Conservation (phyloP, 2,329 filamentous ascomycete genomes). For the Fusarium udum region DNA sequence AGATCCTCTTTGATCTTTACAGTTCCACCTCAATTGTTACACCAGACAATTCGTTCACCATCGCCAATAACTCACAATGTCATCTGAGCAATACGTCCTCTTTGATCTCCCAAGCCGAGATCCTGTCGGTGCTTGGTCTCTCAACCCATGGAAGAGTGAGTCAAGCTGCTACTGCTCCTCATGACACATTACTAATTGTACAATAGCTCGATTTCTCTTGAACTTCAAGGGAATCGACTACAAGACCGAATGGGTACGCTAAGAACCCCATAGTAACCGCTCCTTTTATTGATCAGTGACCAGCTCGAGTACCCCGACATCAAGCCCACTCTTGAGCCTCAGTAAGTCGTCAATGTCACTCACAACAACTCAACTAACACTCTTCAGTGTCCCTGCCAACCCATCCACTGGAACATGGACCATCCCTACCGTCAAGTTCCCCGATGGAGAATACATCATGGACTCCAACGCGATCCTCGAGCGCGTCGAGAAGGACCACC, state of each 20-base stretch:
- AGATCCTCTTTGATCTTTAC: not conserved
- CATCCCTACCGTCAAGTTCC: conserved; percentile 63
- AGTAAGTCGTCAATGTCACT: conserved; percentile 52
- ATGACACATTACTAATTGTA: conserved; percentile 1
- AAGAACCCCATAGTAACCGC: too few relatives aligned
- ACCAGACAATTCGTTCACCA: too few relatives aligned
- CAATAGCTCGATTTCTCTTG: conserved; percentile 67
- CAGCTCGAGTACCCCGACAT: conserved; percentile 73
- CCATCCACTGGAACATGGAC: conserved; percentile 39
- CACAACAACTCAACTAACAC: not conserved
- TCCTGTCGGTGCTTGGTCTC: conserved; percentile 65
- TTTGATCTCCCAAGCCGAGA: conserved; percentile 70
- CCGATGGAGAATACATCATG: conserved; percentile 68
- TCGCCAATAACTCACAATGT: conserved; percentile 38
- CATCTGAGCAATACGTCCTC: conserved; percentile 57
- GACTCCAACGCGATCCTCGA: conserved; percentile 70
- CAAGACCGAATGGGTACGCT: conserved; percentile 68
- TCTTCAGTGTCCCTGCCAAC: conserved; percentile 32
- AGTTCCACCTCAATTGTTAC: not conserved
- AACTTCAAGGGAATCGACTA: conserved; percentile 76
- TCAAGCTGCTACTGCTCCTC: not conserved
- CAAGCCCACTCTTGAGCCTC: conserved; percentile 61
- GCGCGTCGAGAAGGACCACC: conserved; percentile 67
- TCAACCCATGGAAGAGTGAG: conserved; percentile 77
- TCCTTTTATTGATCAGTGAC: not conserved